Conservation (phyloP, 768 basidiomycete genomes). For the Boletus tylopilopsis region DNA sequence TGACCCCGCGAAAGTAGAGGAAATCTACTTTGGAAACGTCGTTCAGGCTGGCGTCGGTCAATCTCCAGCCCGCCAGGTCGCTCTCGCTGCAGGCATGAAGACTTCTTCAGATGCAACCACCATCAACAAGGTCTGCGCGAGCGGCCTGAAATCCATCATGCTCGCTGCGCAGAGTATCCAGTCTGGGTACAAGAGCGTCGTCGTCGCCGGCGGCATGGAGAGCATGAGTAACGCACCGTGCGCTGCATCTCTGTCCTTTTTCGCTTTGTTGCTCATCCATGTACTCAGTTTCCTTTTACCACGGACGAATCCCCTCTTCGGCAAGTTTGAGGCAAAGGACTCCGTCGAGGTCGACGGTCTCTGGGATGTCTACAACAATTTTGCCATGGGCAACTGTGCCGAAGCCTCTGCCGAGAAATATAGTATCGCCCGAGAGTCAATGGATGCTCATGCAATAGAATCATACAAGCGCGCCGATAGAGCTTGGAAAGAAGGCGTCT, state of each 20-base stretch:
- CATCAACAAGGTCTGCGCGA: constrained; percentile 99
- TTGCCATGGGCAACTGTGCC: constrained; percentile 97
- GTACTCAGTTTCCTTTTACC: constrained; percentile 69
- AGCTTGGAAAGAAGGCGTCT: constrained; percentile 85
- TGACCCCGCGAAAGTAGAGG: constrained; percentile 81
- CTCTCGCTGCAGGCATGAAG: constrained; percentile 82
- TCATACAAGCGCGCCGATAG: constrained; percentile 92
- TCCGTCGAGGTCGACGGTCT: constrained; percentile 91
- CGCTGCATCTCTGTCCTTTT: constrained; percentile 33
- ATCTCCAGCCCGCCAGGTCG: constrained; percentile 96
- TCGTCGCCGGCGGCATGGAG: constrained; percentile 97
- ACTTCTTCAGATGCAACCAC: constrained; percentile 92
- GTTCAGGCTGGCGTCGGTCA: constrained; percentile 97
- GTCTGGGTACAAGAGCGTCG: constrained; percentile 78
- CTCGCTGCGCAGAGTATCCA: constrained; percentile 89
- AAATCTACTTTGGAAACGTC: constrained; percentile 97
- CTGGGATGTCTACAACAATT: constrained; percentile 96
- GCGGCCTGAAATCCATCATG: constrained; percentile 94
- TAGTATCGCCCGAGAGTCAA: constrained; percentile 78
- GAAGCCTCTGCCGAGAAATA: constrained; percentile 82
- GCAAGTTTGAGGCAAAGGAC: constrained; percentile 85
- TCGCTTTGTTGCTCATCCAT: constrained; percentile 1
- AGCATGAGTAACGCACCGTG: constrained; percentile 99
- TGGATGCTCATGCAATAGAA: constrained; percentile 89
- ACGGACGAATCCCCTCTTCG: constrained; percentile 78